Base-by-base conservation (phyloP, 2,329 filamentous ascomycete species). In the Beauveria bassiana region DNA sequence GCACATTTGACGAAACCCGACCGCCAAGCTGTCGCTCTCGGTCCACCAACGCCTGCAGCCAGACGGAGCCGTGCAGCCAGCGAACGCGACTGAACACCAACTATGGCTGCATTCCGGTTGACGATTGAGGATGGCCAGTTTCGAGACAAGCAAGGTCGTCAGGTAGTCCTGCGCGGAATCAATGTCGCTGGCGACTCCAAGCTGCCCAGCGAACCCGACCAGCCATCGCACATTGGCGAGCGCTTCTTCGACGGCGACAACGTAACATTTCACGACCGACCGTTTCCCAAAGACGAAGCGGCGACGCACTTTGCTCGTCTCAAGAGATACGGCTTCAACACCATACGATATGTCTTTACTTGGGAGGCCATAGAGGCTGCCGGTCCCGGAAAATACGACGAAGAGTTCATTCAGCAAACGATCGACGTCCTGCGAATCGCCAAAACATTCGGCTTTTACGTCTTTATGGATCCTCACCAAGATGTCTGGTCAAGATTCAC, bases 401-500 rank as follows among this genome's bases (percentile, higher is more conserved):
- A 99, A 71, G 87, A 90, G 64, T 99, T 90, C 83, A 93, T 98
- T 66, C 82, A 90, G 66, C 91, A 96, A 72, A 99, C 95, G 1
- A 91, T 99, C 66, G 83, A 90, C 45, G 80, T 96, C 12, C 75
- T 99, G 67, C 84, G 92, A 61, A 80, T 92, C 65, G 93, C 93
- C 43, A 96, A 93, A 72, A 81, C 86, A 43, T 98, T 96, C 78
- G 91, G 90, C 31, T 97, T 99, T 73, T 96, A 96, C 70, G 82
- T 99, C 55, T 98, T 97, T 72, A 96, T 99, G 91, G 96, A 99
- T 68, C 93, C 96, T 22, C 95, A 99, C 73, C 95, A 99, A 79
- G 95, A 99, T 78, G 93, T 98, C 68, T 99, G 95, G 95, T 97
- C 93, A 40, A 84, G 95, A 60, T 95, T 95, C 70, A 92, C 90